A percentile compares a stretch with the other conserved stretches of the same genome.
Conservation (phyloP, 768 basidiomycete species). For the Mycena amicta region DNA sequence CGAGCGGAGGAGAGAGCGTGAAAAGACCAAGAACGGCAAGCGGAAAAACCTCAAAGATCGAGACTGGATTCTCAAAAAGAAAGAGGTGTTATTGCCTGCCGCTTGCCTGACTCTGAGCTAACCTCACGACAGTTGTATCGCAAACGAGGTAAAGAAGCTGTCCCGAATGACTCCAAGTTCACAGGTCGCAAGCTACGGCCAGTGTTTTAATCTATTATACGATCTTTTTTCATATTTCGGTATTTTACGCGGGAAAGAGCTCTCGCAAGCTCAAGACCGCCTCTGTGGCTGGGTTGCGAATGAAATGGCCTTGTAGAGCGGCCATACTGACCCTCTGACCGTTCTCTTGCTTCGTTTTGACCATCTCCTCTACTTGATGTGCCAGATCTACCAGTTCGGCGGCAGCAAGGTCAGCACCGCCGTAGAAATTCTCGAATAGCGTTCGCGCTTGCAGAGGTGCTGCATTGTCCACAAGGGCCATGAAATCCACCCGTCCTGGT, state of each 20-base stretch:
- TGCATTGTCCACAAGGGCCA: constrained; percentile 84
- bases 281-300: constrained; percentile 63
- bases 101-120: not conserved
- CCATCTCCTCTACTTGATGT: constrained; percentile 51
- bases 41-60: constrained; percentile 72
- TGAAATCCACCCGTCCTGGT: constrained; percentile 91
- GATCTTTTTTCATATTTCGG: constrained; percentile 17
- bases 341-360: constrained; percentile 51
- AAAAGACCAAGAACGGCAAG: constrained; percentile 63
- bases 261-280: constrained; percentile 56
- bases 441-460: constrained; percentile 74
- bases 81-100: constrained; percentile 63
- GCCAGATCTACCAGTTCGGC: constrained; percentile 49
- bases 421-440: constrained; percentile 87
- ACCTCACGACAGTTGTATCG: constrained; percentile 65
- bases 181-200: constrained; percentile 88
- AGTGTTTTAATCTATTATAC: constrained; percentile 59
- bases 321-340: constrained; percentile 90
- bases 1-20: constrained; percentile 69
- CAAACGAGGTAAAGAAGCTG: constrained; percentile 80
- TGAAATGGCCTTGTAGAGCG: constrained; percentile 92
- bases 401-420: constrained; percentile 40
- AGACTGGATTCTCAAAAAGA: constrained; percentile 97
- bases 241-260: constrained; percentile 35
- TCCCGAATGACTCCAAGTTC: constrained; percentile 85